Evolutionary conservation across 192 early-diverging fungal species (phyloP), one percentile per base, ranked within the genome.

Genomic region (Dispira parvispora): DNA sequence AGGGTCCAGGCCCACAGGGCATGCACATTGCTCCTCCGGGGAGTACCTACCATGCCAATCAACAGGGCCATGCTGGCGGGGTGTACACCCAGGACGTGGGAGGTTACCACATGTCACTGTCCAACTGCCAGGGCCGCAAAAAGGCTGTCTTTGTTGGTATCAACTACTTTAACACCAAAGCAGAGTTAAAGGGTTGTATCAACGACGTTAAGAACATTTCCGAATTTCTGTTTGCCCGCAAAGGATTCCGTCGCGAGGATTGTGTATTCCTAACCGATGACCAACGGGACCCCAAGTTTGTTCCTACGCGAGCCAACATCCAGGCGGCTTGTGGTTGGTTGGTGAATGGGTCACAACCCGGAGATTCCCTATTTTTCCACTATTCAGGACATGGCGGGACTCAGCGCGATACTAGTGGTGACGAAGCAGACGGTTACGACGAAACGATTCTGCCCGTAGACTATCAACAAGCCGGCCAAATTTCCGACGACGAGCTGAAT

Each of bases 391-490:
- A 86, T 63, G 81, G 88, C 32, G 72, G 77, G 13, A 75, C 74
- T 42, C 68, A 61, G 54, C 3, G 66, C 53, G 58, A 52, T 63
- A 42, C 67, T 75, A 65, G 68, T 63, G 67, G 74, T 46, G 61
- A 83, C 74, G 74, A 78, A 66, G 65, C 72, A 25, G 63, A 78
- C 75, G 75, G 77, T 13, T 75, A 75, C 47, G 77, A 77, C 65
- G 83, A 85, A 64, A 88, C 84, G 32, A 85, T 90, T 43, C 80
- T 83, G 61, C 88, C 89, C 8, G 68, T 76, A 47, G 90, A 93
- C 68, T 90, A 84, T 68, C 68, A 81, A 45, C 50, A 46, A 10
- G 73, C 74, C 5, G 90, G 90, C 18, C 76, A 79, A 50, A 89
- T 93, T 62, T 71, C 76, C 44, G 77, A 86, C 62, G 82, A 83